These are phyloP conservation scores for Biscutella laevigata DNA, from an alignment of 441 rosid genomes.

Conservation along the genomic window DNA sequence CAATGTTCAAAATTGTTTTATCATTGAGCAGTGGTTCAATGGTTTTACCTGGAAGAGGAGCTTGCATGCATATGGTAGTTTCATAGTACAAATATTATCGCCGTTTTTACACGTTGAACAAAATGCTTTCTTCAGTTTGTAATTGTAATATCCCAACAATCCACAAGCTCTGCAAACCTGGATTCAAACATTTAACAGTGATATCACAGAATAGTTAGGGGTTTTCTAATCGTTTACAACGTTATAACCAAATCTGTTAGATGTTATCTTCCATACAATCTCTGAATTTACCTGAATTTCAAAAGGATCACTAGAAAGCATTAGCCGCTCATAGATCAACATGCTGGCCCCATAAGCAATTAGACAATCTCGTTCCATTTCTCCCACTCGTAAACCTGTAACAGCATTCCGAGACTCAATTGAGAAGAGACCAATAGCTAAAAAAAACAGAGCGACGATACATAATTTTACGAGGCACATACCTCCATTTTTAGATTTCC, in stretches of 20 bases:
- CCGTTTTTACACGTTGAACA: slow-evolving; percentile 85
- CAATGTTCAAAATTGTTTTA: background rate
- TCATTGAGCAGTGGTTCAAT: background rate
- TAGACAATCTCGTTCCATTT: slow-evolving; percentile 96
- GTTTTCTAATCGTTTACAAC: background rate
- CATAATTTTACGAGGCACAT: slow-evolving; percentile 10
- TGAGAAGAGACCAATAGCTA: background rate
- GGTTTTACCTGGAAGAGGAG: slow-evolving; percentile 66
- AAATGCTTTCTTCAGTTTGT: slow-evolving; percentile 64
- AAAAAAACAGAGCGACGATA: slow-evolving; percentile 11
- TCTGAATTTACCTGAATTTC: slow-evolving; percentile 95
- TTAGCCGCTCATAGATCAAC: slow-evolving; percentile 81
- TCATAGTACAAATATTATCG: slow-evolving; percentile 69
- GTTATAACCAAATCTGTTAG: background rate
- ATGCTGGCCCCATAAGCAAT: slow-evolving; percentile 97
- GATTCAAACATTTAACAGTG: background rate
- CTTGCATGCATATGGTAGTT: slow-evolving; percentile 92
- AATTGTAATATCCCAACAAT: slow-evolving; percentile 73
- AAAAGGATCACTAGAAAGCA: slow-evolving; percentile 93
- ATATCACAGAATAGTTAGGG: background rate
- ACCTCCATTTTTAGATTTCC: slow-evolving; percentile 97
- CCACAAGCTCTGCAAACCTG: slow-evolving; percentile 93
- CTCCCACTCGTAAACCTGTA: slow-evolving; percentile 90
- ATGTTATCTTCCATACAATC: background rate
- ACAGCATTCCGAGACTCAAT: background rate